Evolutionary conservation across 345 rosid species (phyloP).

Genomic region (Erodium maritimum): DNA sequence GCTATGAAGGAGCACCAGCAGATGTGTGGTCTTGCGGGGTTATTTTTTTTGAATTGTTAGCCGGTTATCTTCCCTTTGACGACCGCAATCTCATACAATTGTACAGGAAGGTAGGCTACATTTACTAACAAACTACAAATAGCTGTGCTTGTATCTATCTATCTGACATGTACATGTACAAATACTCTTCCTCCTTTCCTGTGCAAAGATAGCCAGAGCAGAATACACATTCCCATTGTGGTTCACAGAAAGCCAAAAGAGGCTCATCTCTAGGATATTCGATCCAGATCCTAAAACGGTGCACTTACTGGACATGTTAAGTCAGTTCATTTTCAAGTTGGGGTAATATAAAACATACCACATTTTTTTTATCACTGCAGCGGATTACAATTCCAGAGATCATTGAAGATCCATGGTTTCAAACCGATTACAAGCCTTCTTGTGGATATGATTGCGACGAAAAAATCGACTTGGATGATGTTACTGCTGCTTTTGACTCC

Average conservation of each 20-base stretch:
- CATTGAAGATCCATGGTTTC: slow-evolving; percentile 66
- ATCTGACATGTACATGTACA: neutral
- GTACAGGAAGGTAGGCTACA: slow-evolving; percentile 45
- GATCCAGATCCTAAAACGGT: slow-evolving; percentile 56
- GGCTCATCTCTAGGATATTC: slow-evolving; percentile 53
- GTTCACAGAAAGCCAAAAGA: slow-evolving; percentile 50
- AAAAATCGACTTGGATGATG: slow-evolving; percentile 37
- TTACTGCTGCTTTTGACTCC: slow-evolving; percentile 41
- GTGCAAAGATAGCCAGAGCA: slow-evolving; percentile 48
- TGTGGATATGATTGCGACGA: slow-evolving; percentile 25
- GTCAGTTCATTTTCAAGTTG: neutral
- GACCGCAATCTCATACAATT: slow-evolving; percentile 52
- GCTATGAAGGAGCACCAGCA: slow-evolving; percentile 78
- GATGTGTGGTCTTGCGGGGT: slow-evolving; percentile 96
- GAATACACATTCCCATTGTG: slow-evolving; percentile 50
- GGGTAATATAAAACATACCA: neutral
- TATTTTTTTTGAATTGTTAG: slow-evolving; percentile 70
- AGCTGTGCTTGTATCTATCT: slow-evolving; percentile 1
- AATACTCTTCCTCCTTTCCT: no score
- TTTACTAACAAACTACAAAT: neutral
- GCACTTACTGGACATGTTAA: slow-evolving; percentile 1
- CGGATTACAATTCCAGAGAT: slow-evolving; percentile 64
- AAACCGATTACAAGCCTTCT: slow-evolving; percentile 43
- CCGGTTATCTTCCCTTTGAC: slow-evolving; percentile 68
- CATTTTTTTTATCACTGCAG: slow-evolving; percentile 21